phyloP scores from a whole-genome alignment of 1,139 yeast species.

The Suhomyces atakaporum region DNA sequence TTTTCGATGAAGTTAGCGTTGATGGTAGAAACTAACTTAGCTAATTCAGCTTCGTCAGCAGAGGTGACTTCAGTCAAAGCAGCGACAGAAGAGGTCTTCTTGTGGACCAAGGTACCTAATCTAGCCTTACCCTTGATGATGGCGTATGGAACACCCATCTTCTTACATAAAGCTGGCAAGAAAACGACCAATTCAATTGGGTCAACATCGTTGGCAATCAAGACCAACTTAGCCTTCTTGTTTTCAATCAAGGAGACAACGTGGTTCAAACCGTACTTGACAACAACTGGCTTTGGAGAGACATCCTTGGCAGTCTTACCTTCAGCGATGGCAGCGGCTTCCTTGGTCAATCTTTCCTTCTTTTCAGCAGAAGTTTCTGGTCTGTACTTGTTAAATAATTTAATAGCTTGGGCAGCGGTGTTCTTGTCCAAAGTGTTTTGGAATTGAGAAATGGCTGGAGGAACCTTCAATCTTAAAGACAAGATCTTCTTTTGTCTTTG shows the following conservation, averaged over 20 bases:
- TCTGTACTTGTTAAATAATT: slow-evolving; percentile 97
- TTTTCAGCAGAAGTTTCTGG: slow-evolving; percentile 96
- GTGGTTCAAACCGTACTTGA: slow-evolving; percentile 98
- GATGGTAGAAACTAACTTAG: slow-evolving; percentile 88
- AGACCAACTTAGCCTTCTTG: slow-evolving; percentile 96
- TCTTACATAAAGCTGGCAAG: slow-evolving; percentile 97
- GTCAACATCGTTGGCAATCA: slow-evolving; percentile 98
- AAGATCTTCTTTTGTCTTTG: slow-evolving; percentile 98
- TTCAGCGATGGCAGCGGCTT: slow-evolving; percentile 97
- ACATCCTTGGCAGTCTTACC: slow-evolving; percentile 96
- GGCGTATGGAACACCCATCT: slow-evolving; percentile 99
- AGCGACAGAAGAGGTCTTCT: slow-evolving; percentile 95
- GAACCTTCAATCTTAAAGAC: slow-evolving; percentile 94
- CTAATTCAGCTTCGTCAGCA: slow-evolving; percentile 93
- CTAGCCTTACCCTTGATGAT: slow-evolving; percentile 98
- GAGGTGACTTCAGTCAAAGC: slow-evolving; percentile 93
- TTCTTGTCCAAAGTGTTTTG: slow-evolving; percentile 94
- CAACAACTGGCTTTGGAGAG: slow-evolving; percentile 92
- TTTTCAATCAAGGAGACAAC: slow-evolving; percentile 94
- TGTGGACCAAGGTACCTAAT: slow-evolving; percentile 95
- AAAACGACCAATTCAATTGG: slow-evolving; percentile 96
- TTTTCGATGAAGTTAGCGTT: slow-evolving; percentile 89
- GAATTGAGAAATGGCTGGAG: slow-evolving; percentile 97
- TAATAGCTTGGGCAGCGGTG: slow-evolving; percentile 95
- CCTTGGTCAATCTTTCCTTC: slow-evolving; percentile 98